Conservation (phyloP, 1,284 basidiomycete genomes). For the Acaromyces ingoldii region DNA sequence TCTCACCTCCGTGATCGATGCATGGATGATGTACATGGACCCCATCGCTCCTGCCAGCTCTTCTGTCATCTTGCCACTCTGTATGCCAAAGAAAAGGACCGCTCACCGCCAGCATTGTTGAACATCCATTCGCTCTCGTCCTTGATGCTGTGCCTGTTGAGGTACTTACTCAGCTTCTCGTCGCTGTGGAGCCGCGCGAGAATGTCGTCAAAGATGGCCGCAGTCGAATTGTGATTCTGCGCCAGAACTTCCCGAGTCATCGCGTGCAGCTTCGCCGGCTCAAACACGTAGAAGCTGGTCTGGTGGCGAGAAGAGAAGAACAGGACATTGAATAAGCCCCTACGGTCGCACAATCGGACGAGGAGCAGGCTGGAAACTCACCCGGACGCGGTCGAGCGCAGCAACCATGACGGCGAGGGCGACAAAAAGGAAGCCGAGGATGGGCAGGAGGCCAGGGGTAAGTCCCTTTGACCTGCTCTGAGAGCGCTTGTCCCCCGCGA, state of each 20-base stretch:
- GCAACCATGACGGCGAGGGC: no score
- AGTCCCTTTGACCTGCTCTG: no score
- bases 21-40: constrained; percentile 94
- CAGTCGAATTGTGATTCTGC: constrained; percentile 32
- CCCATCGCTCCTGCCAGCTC: constrained; percentile 93
- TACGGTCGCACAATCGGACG: no score
- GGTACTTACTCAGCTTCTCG: constrained; percentile 31
- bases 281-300: constrained; percentile 41
- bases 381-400: no score
- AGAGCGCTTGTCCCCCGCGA: no score
- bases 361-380: no score
- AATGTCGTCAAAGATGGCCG: constrained; percentile 45
- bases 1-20: constrained; percentile 71
- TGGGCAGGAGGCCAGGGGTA: no score
- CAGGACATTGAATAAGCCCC: no score
- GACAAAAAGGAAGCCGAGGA: no score
- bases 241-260: constrained; percentile 31
- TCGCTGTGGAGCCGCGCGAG: constrained; percentile 29
- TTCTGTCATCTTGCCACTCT: not conserved
- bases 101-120: constrained; percentile 83
- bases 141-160: constrained; percentile 38
- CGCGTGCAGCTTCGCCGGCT: constrained; percentile 31
- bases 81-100: no score
- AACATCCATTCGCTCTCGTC: constrained; percentile 78
- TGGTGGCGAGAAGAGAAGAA: not conserved